Percentiles rank a stretch among this genome's conserved stretches.
These are phyloP conservation scores for Ensete glaucum DNA, from an alignment of 176 grass and related monocot genomes.

Conservation along the genomic window DNA sequence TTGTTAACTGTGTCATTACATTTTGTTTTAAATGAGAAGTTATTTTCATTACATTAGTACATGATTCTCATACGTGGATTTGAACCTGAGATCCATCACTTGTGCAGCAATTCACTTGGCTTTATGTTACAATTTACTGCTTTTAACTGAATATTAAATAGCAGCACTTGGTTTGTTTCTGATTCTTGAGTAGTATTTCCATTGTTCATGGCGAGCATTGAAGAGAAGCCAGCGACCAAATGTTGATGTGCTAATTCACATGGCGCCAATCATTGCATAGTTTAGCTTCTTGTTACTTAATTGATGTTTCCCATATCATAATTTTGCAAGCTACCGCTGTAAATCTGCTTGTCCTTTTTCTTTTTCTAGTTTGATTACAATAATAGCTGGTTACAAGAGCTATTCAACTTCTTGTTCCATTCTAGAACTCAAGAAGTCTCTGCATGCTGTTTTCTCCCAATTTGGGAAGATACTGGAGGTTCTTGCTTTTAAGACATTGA, in stretches of 20 bases:
- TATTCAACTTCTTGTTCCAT: slow-evolving; percentile 8
- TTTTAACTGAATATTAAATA: neutral
- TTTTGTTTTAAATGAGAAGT: neutral
- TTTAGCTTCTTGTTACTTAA: neutral
- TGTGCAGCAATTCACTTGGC: neutral
- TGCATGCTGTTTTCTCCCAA: slow-evolving; percentile 77
- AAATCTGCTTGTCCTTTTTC: neutral
- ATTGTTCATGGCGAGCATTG: neutral
- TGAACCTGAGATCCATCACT: neutral
- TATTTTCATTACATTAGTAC: neutral
- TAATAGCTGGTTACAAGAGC: slow-evolving; percentile 1
- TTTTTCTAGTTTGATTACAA: neutral
- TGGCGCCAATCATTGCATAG: neutral
- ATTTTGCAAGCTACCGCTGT: neutral
- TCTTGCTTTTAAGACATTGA: slow-evolving; percentile 93
- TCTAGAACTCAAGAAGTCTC: slow-evolving; percentile 91
- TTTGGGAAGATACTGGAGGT: slow-evolving; percentile 95
- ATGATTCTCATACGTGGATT: neutral
- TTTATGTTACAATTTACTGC: neutral
- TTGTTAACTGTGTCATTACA: no score
- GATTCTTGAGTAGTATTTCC: neutral
- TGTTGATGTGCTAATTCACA: neutral
- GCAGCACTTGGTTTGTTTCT: neutral
- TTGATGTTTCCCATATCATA: neutral
- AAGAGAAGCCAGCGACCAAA: neutral